Base-by-base conservation (phyloP, 768 basidiomycete species). In the Leucocoprinus birnbaumii region DNA sequence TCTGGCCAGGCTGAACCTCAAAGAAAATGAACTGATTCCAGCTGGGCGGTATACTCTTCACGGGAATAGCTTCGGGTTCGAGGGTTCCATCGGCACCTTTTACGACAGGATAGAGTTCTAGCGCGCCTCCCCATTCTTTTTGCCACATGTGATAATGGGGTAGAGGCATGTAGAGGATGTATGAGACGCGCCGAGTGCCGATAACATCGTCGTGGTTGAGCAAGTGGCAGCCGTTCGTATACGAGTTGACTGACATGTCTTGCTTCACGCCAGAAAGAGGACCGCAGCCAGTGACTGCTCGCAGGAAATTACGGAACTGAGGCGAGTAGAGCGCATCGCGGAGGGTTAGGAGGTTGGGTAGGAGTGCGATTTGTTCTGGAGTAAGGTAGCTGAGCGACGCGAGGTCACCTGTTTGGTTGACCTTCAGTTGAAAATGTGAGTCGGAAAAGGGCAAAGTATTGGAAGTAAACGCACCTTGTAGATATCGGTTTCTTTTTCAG, bases 201-300 rank as follows among this genome's bases (percentile, higher is more conserved):
- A 98, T 98, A 22, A 96, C 95, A 68, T 98, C 96, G 84, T 98
- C 96, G 76, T 98, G 96, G 70, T 96, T 92, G 64, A 98, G 85
- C 9, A 98, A 82, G 71, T 98, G 94, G 68, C 88, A 97, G 43
- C 94, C 92, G 58, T 87, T 83, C 18, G 86, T 87, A 71, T 98
- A 98, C 7, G 89, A 86, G 65, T 93, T 94, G 57, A 96, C 88
- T 41, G 91, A 91, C 85, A 95, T 94, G 75, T 98, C 96, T 65
- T 93, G 94, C 68, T 94, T 96, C 41, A 77, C 80, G 48, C 94
- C 94, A 25, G 91, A 94, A 44, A 98, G 80, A 4, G 94, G 85
- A 3, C 93, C 94, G 60, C 95, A 98, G 1, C 93, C 91, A 1
- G 96, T 98, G 21, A 98, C 89, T 1, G 83, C 73, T 44, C 84